phyloP scores from a whole-genome alignment of 352 stramenopile genomes.

The Aphanomyces cochlioides region DNA sequence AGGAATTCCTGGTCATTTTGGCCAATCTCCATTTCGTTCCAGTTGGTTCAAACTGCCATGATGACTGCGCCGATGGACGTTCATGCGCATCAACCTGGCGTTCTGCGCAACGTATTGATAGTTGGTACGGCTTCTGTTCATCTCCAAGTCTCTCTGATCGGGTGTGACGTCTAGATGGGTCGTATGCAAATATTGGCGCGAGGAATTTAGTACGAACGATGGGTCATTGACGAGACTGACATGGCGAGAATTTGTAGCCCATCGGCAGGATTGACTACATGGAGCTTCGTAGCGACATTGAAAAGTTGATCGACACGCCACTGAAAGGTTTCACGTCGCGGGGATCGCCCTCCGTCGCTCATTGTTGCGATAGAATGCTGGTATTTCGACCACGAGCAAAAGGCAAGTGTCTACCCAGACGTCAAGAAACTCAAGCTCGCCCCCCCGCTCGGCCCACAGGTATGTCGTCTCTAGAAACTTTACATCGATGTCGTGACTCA shows the following conservation, averaged over 20 bases:
- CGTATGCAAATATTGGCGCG: slow-evolving; percentile 65
- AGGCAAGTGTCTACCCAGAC: slow-evolving; percentile 38
- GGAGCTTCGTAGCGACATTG: slow-evolving; percentile 57
- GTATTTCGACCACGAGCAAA: slow-evolving; percentile 80
- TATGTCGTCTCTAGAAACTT: slow-evolving; percentile 22
- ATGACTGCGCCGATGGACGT: background rate
- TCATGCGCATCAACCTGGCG: background rate
- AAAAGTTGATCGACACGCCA: slow-evolving; percentile 41
- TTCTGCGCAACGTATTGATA: slow-evolving; percentile 47
- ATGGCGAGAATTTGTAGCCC: background rate
- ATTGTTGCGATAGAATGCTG: slow-evolving; percentile 63
- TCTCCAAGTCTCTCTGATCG: background rate
- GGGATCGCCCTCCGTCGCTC: background rate
- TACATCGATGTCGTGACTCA: background rate
- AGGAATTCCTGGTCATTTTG: too few relatives aligned
- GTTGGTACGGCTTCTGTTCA: slow-evolving; percentile 44
- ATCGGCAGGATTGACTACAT: slow-evolving; percentile 66
- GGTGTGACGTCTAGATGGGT: slow-evolving; percentile 45
- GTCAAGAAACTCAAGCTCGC: slow-evolving; percentile 72
- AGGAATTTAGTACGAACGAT: slow-evolving; percentile 36
- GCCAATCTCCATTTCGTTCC: background rate
- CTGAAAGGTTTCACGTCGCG: slow-evolving; percentile 46
- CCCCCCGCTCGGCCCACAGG: slow-evolving; percentile 68
- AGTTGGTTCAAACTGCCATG: background rate
- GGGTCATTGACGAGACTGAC: background rate